phyloP scores from a whole-genome alignment of 257 asterid species.

The Solanum bukasovii region DNA sequence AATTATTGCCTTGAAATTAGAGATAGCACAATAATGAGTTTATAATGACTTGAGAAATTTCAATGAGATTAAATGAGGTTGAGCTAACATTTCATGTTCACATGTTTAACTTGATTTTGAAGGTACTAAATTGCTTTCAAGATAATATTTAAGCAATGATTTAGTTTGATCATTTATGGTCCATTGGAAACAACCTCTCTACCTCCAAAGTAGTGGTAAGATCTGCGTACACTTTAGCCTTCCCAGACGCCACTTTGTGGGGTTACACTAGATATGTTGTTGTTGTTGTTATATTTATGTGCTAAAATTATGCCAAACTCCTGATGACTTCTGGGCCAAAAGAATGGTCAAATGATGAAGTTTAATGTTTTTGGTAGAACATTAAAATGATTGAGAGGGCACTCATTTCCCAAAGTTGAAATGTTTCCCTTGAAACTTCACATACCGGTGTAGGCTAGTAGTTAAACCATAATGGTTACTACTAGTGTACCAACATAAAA shows the following conservation, averaged over 20 bases:
- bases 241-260: not conserved
- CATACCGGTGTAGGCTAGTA: not conserved
- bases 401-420: not conserved
- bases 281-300: not conserved
- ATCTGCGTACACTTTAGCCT: not conserved
- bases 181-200: not conserved
- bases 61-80: not conserved
- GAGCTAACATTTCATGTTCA: not conserved
- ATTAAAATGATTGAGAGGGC: not conserved
- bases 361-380: not conserved
- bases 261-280: not conserved
- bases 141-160: not conserved
- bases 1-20: not conserved
- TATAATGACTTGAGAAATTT: not conserved
- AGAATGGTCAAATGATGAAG: not conserved
- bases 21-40: not conserved
- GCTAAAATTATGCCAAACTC: not conserved
- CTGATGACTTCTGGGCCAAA: not conserved
- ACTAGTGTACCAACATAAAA: not conserved
- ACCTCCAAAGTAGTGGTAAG: not conserved
- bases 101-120: not conserved
- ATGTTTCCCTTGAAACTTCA: not conserved
- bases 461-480: not conserved
- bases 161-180: not conserved
- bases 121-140: not conserved